Evolutionary conservation across 169 alveolate species (phyloP), one percentile per base, ranked within the genome.

Genomic region (Cystoisospora suis): DNA sequence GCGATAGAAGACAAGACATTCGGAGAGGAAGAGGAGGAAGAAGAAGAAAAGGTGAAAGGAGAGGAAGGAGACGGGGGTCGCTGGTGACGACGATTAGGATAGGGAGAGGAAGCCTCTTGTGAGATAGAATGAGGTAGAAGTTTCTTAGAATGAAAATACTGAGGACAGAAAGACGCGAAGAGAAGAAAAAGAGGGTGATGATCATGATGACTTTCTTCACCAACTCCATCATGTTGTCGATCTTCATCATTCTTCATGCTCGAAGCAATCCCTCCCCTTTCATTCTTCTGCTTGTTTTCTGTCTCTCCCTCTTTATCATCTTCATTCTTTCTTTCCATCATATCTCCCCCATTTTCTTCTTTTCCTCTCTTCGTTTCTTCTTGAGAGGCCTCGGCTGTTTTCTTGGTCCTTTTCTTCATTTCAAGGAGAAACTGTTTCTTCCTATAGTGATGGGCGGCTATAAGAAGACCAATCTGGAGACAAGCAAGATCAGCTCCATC

Each of bases 141-240:
- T 44, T 65, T 65, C 15, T 65, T 15, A 36, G 77, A 44, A 20
- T 36, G 34, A 17, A 65, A 65, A 1, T n/a, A 44, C 9, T 0
- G 42, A 17, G 77, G 77, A 65, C 77, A 65, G 42, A 65, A 65
- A 65, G 77, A 36, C n/a, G 34, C 45, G 77, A 65, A 65, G 34
- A 65, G 34, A 44, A 65, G 45, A 27, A 65, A 15, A 15, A 65
- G 77, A 20, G 77, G 77, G 40, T 65, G 77, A n/a, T 32, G 34
- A 36, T 65, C 77, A 12, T 44, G 77, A 27, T 44, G 44, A 4
- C n/a, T n/a, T 65, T 44, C 42, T 65, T 44, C 5, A 65, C 45
- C 3, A 12, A 15, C 77, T 65, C 77, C 12, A 7, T 6, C 44
- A 38, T 72, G 12, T 2, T 34, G 49, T 46, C 45, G 47, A 1